Base-by-base conservation (phyloP, 2,329 filamentous ascomycete genomes). In the Polytolypa hystricis region DNA sequence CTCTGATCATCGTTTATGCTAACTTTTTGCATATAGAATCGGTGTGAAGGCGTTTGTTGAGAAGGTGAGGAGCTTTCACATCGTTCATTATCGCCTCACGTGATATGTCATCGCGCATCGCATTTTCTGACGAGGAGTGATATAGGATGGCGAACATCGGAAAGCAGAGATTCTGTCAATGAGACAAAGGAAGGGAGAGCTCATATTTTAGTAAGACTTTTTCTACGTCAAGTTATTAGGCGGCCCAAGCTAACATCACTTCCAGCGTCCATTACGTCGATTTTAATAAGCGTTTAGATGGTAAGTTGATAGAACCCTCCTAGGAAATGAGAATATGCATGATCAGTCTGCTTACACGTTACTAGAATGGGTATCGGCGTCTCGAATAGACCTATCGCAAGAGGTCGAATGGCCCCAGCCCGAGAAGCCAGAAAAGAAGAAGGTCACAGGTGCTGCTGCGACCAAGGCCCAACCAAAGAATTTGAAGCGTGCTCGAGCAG, bases 131-230 rank as follows among this genome's bases (percentile, higher is more conserved):
- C 28, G 18, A 33, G 42, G 27, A 19, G 3, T 37, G 35, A 31
- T 9, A 48, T 49, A 79, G 74, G 74, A 94, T 59, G 85, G 85
- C 42, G 79, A 87, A 53, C 73, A 82, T 43, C 80, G 91, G 50
- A 86, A 91, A 64, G 91, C 91, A 50, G 91, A 98, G 60, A 94
- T 98, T 44, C 67, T 98, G n/a, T 91, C 85, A 41, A 93, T 96
- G 49, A 81, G 84, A 54, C 84, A 87, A 41, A 82, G 84, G 15
- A 93, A 93, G 60, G 89, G 84, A 52, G 80, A 82, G 11, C 81
- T 84, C 26, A 82, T 84, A 38, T 95, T 89, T 55, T 95, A 95
- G 65, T 69, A 58, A 36, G 64, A 51, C 20, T 17, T 12, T 3
- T 8, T 6, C 11, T 9, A 12, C 8, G 9, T 3, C 39, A 6